Evolutionary conservation across 345 rosid genomes (phyloP).

Genomic region (Carallia brachiata): DNA sequence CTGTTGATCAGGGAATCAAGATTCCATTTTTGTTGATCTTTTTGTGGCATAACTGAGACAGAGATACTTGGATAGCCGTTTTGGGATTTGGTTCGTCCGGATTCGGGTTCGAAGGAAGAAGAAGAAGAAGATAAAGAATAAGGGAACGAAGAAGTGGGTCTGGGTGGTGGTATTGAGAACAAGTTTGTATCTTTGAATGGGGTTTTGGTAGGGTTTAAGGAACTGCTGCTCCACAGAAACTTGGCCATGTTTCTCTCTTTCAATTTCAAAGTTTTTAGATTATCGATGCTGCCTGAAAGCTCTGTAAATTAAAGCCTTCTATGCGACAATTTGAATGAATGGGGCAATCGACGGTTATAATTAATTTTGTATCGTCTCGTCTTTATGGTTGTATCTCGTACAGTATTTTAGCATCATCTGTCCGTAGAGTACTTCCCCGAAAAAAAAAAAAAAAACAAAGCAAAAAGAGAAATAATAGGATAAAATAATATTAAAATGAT

Average conservation of each 20-base stretch:
- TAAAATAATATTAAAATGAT: too few relatives aligned
- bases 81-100: background rate
- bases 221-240: background rate
- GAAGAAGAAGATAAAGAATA: background rate
- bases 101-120: conserved; percentile 3
- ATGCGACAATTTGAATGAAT: background rate
- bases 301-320: too few relatives aligned
- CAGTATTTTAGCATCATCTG: too few relatives aligned
- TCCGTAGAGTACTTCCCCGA: too few relatives aligned
- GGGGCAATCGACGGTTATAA: too few relatives aligned
- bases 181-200: background rate
- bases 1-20: conserved; percentile 18
- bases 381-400: too few relatives aligned
- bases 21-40: conserved; percentile 7
- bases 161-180: background rate
- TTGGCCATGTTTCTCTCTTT: conserved; percentile 4
- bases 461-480: too few relatives aligned
- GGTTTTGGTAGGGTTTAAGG: conserved; percentile 24
- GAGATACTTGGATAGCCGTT: conserved; percentile 4
- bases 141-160: background rate
- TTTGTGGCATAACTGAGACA: conserved; percentile 3
- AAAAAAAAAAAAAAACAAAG: too few relatives aligned
- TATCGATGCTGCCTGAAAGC: background rate
- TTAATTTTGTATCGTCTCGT: too few relatives aligned
- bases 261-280: too few relatives aligned